Evolutionary conservation across 768 basidiomycete species (phyloP).

Genomic region (Lactarius sanguifluus): DNA sequence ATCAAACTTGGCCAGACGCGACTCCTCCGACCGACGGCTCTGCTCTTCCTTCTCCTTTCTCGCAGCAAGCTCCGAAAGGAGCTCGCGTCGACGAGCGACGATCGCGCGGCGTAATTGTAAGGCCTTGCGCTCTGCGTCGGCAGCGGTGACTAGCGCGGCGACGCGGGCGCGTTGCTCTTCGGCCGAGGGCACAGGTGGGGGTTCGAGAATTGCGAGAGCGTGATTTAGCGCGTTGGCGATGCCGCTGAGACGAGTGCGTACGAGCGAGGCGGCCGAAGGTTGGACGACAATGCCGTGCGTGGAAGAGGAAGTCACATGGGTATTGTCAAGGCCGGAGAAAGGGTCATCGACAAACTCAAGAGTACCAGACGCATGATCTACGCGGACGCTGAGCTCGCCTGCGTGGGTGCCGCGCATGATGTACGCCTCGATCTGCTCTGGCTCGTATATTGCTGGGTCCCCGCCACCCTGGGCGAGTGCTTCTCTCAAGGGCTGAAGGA

Average conservation of each 20-base stretch:
- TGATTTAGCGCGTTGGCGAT: slow-evolving; percentile 74
- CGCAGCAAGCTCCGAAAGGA: slow-evolving; percentile 78
- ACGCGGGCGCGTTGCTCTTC: slow-evolving; percentile 63
- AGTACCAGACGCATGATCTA: slow-evolving; percentile 85
- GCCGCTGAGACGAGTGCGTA: slow-evolving; percentile 73
- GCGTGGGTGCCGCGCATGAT: slow-evolving; percentile 89
- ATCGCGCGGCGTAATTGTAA: slow-evolving; percentile 74
- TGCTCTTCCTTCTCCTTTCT: slow-evolving; percentile 90
- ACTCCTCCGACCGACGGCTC: slow-evolving; percentile 68
- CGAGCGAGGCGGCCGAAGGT: slow-evolving; percentile 66
- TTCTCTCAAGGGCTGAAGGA: slow-evolving; percentile 73
- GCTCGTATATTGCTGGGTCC: slow-evolving; percentile 48
- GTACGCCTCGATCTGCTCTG: slow-evolving; percentile 85
- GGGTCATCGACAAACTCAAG: slow-evolving; percentile 84
- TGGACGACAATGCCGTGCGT: slow-evolving; percentile 53
- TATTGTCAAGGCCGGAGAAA: slow-evolving; percentile 48
- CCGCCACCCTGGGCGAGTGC: slow-evolving; percentile 46
- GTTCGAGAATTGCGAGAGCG: slow-evolving; percentile 59
- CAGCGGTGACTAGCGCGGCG: slow-evolving; percentile 57
- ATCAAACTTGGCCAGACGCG: slow-evolving; percentile 66
- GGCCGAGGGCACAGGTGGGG: slow-evolving; percentile 42
- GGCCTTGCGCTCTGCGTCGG: slow-evolving; percentile 75
- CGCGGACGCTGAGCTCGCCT: slow-evolving; percentile 80
- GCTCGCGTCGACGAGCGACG: slow-evolving; percentile 80
- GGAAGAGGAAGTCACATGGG: slow-evolving; percentile 34